These are phyloP conservation scores for Gynostemma pentaphyllum DNA, from an alignment of 306 rosid genomes.

Conservation along the genomic window DNA sequence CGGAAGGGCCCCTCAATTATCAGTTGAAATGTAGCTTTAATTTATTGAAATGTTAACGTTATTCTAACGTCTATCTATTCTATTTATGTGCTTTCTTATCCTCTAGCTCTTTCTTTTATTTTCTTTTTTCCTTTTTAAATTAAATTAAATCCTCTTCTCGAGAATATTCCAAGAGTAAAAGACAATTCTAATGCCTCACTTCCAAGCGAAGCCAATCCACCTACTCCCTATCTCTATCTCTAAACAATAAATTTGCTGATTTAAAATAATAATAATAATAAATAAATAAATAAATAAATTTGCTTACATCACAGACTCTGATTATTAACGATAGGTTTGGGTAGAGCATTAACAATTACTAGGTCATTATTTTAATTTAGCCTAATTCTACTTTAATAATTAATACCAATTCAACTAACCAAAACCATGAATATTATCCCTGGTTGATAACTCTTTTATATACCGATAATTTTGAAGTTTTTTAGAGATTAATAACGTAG, in stretches of 20 bases:
- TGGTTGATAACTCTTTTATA: too few species aligned
- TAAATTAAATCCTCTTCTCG: not conserved
- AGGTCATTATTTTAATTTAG: not conserved
- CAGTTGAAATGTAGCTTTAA: too few species aligned
- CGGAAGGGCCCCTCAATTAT: too few species aligned
- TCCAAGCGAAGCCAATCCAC: slow-evolving; percentile 2
- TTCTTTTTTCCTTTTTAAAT: not conserved
- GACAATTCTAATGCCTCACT: not conserved
- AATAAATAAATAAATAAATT: not conserved
- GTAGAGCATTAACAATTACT: not conserved
- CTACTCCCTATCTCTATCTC: not conserved
- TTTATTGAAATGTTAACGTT: too few species aligned
- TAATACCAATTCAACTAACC: not conserved
- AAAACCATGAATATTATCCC: too few species aligned
- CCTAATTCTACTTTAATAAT: not conserved
- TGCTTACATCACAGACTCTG: not conserved
- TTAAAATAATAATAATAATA: too few species aligned
- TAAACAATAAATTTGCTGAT: too few species aligned
- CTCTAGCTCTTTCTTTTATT: too few species aligned
- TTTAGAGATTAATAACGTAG: too few species aligned
- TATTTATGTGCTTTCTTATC: too few species aligned
- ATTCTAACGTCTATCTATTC: too few species aligned
- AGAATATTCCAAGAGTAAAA: not conserved
- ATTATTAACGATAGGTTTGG: not conserved
- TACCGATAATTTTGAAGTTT: too few species aligned